A percentile compares a stretch with the other conserved stretches of the same genome.
Evolutionary conservation across 257 asterid genomes (phyloP).

Genomic region (Salvia rosmarinus): DNA sequence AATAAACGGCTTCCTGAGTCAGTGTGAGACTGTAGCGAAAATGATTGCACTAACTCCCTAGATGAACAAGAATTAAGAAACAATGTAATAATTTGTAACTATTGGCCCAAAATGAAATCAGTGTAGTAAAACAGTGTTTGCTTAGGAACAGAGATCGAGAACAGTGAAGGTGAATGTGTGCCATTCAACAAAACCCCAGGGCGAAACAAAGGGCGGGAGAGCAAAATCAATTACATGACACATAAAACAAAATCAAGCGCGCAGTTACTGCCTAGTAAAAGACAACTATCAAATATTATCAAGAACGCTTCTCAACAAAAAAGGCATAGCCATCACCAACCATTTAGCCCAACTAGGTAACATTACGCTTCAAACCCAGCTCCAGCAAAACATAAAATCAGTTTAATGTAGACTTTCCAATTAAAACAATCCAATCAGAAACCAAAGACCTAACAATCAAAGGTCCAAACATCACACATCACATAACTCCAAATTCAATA

Average conservation of each 20-base stretch:
- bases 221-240: not conserved
- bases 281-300: not conserved
- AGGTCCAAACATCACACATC: not conserved
- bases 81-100: not conserved
- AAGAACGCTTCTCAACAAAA: not conserved
- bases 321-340: conserved; percentile 1
- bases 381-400: not conserved
- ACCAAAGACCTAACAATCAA: conserved; percentile 14
- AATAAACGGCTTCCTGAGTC: not conserved
- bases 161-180: too few relatives aligned
- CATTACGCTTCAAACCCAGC: not conserved
- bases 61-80: conserved; percentile 11
- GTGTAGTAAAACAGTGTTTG: not conserved
- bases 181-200: not conserved
- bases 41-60: conserved; percentile 1
- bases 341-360: not conserved
- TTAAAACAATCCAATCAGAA: not conserved
- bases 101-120: not conserved
- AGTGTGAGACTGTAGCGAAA: not conserved
- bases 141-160: not conserved
- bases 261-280: not conserved
- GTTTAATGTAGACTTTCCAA: not conserved
- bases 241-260: not conserved
- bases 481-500: not conserved
- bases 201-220: not conserved